Evolutionary conservation across 441 rosid genomes (phyloP), one percentile per base, ranked within the genome.

Genomic region (Biscutella laevigata): DNA sequence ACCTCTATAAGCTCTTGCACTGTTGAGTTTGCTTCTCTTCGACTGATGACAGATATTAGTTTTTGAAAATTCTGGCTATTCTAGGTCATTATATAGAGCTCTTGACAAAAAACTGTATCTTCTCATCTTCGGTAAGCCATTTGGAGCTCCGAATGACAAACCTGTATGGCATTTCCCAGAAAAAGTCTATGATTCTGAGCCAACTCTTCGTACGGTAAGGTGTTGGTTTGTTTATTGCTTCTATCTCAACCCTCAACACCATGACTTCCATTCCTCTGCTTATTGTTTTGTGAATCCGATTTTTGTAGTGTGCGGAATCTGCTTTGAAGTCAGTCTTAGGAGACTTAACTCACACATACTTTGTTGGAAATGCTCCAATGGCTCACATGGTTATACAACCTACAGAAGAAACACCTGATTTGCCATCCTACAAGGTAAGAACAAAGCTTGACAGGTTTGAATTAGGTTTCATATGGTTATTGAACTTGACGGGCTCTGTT

Each of bases 101-200:
- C 91, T 91, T 33, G 96, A 88, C 74, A 75, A 83, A 59, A 79
- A 88, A 27, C 71, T 85, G 57, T 91, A 85, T 70, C 95, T 91
- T 59, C 83, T 91, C 68, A 66, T 91, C 34, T 81, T 72, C 44
- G 86, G 98, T 19, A 73, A 74, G 19, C 21, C 78, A n/a, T 66
- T 34, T 33, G 78, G 81, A 53, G 75, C 91, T 72, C 71, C 87
- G 15, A 62, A 41, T 34, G 78, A 62, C 58, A 61, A 79, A 52
- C 83, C 91, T 1, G 78, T 72, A 46, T 91, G 98, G 98, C 98
- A 88, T 75, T 88, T 91, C 67, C 98, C 96, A 0, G 89, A 88
- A 62, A 88, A 88, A 70, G 74, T 82, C 24, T 83, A 85, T 3
- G 86, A 80, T 54, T 78, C 91, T 32, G 98, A 85, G 78, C 91